phyloP scores from a whole-genome alignment of 2,329 filamentous ascomycete species.

The Aspergillus bombycis region DNA sequence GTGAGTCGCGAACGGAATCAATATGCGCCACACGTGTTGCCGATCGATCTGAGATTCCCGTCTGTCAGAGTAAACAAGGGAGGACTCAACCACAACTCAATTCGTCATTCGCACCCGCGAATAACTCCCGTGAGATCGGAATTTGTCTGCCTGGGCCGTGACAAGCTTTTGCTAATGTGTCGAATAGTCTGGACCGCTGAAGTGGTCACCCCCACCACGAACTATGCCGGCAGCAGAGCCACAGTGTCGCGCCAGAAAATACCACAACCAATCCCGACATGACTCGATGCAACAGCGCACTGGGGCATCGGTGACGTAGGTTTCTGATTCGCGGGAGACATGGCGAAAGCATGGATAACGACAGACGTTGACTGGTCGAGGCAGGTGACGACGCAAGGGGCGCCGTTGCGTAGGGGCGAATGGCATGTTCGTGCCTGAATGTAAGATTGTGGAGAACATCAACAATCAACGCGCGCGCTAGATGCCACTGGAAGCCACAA shows the following conservation, averaged over 20 bases:
- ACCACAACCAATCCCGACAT: constrained; percentile 1
- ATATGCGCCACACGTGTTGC: background rate
- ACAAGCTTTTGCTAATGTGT: constrained; percentile 3
- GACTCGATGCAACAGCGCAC: background rate
- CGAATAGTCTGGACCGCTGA: background rate
- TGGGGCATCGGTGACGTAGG: background rate
- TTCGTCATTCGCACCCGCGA: background rate
- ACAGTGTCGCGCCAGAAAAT: background rate
- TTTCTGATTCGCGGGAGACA: background rate
- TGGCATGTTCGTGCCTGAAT: constrained; percentile 4
- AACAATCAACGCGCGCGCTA: background rate
- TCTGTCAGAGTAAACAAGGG: background rate
- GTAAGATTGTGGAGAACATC: constrained; percentile 1
- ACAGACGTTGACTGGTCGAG: background rate
- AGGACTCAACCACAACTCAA: background rate
- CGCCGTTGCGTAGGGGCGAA: background rate
- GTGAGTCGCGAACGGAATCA: background rate
- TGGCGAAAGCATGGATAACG: background rate
- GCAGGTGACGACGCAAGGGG: constrained; percentile 4
- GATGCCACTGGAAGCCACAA: background rate
- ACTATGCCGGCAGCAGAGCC: background rate
- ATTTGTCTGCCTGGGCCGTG: background rate
- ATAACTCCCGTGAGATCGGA: background rate
- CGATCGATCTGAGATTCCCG: background rate
- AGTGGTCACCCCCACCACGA: background rate